Evolutionary conservation across 345 rosid species (phyloP).

Genomic region (Eucalyptus leucophloia): DNA sequence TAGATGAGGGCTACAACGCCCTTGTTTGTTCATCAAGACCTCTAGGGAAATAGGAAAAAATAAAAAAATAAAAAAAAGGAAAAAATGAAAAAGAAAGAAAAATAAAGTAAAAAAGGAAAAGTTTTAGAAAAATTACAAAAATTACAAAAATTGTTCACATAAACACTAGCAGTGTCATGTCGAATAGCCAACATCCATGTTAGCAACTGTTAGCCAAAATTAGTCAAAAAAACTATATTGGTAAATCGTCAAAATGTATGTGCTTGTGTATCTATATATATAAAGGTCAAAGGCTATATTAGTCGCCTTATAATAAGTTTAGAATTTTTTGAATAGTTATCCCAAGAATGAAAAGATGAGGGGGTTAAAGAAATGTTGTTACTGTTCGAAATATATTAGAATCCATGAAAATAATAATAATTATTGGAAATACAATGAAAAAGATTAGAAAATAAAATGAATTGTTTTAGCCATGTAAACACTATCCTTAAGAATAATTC

Average conservation of each 20-base stretch:
- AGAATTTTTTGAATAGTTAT: neutral
- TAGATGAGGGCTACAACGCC: neutral
- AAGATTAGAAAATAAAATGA: too few species aligned
- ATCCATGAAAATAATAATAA: too few species aligned
- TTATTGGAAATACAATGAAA: too few species aligned
- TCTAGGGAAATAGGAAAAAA: neutral
- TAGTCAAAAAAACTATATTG: too few species aligned
- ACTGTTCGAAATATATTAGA: too few species aligned
- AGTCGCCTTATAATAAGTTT: neutral
- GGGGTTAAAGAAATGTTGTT: neutral
- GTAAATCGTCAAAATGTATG: too few species aligned
- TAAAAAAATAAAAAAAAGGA: rapidly evolving
- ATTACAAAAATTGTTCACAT: neutral
- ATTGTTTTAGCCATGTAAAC: too few species aligned
- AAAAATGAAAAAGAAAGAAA: too few species aligned
- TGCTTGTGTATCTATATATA: too few species aligned
- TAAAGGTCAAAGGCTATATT: neutral
- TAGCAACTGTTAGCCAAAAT: neutral
- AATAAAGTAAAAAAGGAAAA: neutral
- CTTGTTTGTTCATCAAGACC: neutral
- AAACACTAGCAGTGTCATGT: too few species aligned
- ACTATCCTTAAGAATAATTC: too few species aligned
- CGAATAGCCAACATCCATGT: rapidly evolving
- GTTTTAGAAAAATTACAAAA: too few species aligned
- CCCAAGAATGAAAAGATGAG: neutral